Percentiles rank a stretch among this genome's conserved stretches.
Evolutionary conservation across 495 filamentous ascomycete genomes (phyloP).

Genomic region (Neurospora sp.): DNA sequence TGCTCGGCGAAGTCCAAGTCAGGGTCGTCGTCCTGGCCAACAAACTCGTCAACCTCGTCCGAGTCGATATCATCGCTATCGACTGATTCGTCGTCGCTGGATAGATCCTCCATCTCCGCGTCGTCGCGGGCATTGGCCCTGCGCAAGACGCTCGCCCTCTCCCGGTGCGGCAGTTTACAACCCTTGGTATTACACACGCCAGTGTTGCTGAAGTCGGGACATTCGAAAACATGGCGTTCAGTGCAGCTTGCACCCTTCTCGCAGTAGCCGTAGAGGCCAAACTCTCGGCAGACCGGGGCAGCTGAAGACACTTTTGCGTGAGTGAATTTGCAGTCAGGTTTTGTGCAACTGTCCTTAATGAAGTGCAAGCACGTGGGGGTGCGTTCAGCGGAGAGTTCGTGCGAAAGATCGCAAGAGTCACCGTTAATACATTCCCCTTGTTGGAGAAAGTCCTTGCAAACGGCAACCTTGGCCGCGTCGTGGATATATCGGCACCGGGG

Average conservation of each 20-base stretch:
- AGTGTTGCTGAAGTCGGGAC: conserved; percentile 88
- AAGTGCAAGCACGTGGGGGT: conserved; percentile 86
- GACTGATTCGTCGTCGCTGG: conserved; percentile 74
- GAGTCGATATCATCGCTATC: conserved; percentile 86
- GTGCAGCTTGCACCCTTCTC: conserved; percentile 68
- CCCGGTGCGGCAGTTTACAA: conserved; percentile 79
- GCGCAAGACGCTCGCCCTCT: conserved; percentile 63
- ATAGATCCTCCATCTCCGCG: conserved; percentile 63
- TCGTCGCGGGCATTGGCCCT: conserved; percentile 27
- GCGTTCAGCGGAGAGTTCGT: conserved; percentile 77
- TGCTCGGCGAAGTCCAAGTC: conserved; percentile 33
- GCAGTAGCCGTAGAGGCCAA: conserved; percentile 86
- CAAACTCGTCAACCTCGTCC: conserved; percentile 70
- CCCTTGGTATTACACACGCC: conserved; percentile 73
- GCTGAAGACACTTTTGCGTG: conserved; percentile 75
- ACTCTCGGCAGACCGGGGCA: conserved; percentile 74
- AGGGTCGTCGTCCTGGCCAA: conserved; percentile 31
- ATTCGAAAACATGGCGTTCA: conserved; percentile 80
- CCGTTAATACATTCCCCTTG: conserved; percentile 72
- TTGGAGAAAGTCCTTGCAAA: conserved; percentile 78
- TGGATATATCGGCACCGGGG: conserved; percentile 73
- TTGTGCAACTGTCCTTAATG: conserved; percentile 82
- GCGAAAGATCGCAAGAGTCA: conserved; percentile 83
- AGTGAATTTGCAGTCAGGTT: conserved; percentile 77
- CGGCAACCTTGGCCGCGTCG: conserved; percentile 79